Evolutionary conservation across 2,329 filamentous ascomycete species (phyloP).

Genomic region (Trichothecium sympodiale): DNA sequence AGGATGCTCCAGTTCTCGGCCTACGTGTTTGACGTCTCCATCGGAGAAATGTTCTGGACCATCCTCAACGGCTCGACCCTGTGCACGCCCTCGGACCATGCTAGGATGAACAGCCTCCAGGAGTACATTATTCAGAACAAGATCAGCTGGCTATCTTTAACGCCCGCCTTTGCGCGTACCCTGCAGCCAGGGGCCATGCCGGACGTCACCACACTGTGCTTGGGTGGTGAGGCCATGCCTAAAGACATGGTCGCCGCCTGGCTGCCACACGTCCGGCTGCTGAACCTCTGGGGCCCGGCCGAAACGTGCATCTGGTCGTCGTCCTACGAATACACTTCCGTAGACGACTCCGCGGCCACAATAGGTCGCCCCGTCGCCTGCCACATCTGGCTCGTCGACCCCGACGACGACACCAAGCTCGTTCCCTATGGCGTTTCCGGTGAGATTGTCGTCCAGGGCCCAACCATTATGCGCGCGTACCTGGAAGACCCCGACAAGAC

Average conservation of each 20-base stretch:
- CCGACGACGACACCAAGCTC: conserved; percentile 7
- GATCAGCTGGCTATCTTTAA: conserved; percentile 1
- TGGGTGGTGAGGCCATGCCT: conserved; percentile 1
- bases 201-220: neutral
- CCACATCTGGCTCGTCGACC: conserved; percentile 6
- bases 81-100: conserved; percentile 1
- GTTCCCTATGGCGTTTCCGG: conserved; percentile 6
- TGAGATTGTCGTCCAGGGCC: conserved; percentile 10
- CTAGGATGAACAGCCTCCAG: neutral
- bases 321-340: neutral
- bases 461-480: conserved; percentile 7
- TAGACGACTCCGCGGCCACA: conserved; percentile 1
- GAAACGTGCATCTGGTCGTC: conserved; percentile 5
- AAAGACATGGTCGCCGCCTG: neutral
- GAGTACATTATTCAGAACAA: neutral
- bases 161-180: conserved; percentile 1
- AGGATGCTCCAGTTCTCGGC: neutral
- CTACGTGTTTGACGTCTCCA: neutral
- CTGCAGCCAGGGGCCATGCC: neutral
- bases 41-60: neutral
- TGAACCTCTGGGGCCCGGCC: conserved; percentile 6
- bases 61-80: neutral
- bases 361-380: conserved; percentile 4
- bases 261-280: conserved; percentile 1
- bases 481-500: conserved; percentile 4